Evolutionary conservation across 306 rosid species (phyloP).

Genomic region (Abrus precatorius): DNA sequence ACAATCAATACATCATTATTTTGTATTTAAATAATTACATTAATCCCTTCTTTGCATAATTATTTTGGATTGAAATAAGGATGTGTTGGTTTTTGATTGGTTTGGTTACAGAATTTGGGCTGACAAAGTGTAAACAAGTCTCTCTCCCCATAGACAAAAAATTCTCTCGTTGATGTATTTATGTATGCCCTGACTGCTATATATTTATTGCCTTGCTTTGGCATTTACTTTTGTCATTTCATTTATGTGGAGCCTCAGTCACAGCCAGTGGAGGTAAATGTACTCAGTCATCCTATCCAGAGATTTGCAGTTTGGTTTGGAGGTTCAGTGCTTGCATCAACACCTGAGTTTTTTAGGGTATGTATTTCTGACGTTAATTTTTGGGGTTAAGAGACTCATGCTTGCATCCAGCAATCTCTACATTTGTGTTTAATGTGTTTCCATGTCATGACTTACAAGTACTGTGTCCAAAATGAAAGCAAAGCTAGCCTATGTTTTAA

Average conservation of each 20-base stretch:
- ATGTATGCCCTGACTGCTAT: conserved; percentile 16
- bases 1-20: conserved; percentile 1
- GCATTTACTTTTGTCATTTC: conserved; percentile 23
- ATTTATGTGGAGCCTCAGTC: conserved; percentile 61
- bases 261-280: conserved; percentile 98
- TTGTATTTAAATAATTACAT: conserved; percentile 4
- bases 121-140: not conserved
- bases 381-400: not conserved
- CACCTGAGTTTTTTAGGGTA: conserved; percentile 95
- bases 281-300: conserved; percentile 96
- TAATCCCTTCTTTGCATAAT: not conserved
- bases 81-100: conserved; percentile 14
- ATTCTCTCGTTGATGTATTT: conserved; percentile 7
- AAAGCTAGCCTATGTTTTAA: conserved; percentile 1
- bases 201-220: conserved; percentile 30
- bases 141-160: conserved; percentile 7
- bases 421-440: not conserved
- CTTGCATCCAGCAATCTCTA: not conserved
- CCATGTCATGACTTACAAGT: conserved; percentile 14
- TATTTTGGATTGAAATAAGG: conserved; percentile 3
- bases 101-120: not conserved
- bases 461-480: conserved; percentile 5
- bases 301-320: conserved; percentile 99
- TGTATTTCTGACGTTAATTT: conserved; percentile 8
- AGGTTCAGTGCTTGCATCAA: conserved; percentile 98